Evolutionary conservation across 78 protist genomes (phyloP).

Genomic region (Dictyostelium intermedium): DNA sequence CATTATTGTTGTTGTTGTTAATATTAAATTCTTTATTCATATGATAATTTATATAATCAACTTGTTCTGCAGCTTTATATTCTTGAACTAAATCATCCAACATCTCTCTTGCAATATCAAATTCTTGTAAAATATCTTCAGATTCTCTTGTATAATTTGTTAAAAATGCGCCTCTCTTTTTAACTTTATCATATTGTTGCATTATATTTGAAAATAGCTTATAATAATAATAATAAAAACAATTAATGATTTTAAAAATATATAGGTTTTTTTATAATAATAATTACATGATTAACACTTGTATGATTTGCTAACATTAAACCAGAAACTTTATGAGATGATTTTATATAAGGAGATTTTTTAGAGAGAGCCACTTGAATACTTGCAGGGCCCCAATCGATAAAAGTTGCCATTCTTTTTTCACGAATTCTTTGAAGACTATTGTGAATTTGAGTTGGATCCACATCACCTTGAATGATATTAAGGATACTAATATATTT

Average conservation of each 20-base stretch:
- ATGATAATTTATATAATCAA: constrained; percentile 33
- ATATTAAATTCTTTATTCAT: constrained; percentile 2
- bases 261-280: not conserved
- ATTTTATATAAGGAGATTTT: constrained; percentile 34
- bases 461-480: constrained; percentile 99
- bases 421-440: constrained; percentile 96
- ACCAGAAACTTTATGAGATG: constrained; percentile 97
- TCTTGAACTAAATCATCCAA: constrained; percentile 19
- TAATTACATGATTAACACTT: constrained; percentile 72
- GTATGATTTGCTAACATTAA: constrained; percentile 99
- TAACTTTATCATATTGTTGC: constrained; percentile 90
- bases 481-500: constrained; percentile 97
- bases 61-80: constrained; percentile 28
- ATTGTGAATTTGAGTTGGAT: constrained; percentile 99
- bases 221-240: not conserved
- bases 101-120: constrained; percentile 84
- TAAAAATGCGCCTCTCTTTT: constrained; percentile 81
- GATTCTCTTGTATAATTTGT: constrained; percentile 74
- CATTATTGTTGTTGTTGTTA: not conserved
- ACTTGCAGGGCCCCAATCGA: constrained; percentile 99
- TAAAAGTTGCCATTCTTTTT: constrained; percentile 94
- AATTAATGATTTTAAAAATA: not conserved
- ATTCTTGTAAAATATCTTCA: constrained; percentile 91
- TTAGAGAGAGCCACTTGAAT: constrained; percentile 90
- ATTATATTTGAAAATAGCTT: constrained; percentile 25